Base-by-base conservation (phyloP, 257 asterid species). In the Jacaranda mimosifolia region DNA sequence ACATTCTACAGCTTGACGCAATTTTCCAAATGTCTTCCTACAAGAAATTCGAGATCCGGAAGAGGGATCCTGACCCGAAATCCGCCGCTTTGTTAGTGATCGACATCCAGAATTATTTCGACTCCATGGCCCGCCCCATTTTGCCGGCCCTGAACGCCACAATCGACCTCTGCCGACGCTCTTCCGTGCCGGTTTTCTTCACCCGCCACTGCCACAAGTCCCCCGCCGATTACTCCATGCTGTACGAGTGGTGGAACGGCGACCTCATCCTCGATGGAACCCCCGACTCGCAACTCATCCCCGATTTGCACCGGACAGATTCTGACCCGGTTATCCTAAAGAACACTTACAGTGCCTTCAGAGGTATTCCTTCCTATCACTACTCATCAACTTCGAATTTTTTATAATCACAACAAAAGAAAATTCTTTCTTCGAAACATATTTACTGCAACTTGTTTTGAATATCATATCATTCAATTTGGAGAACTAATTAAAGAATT, bases 171-270 rank as follows among this genome's bases (percentile, higher is more conserved):
- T 92, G 91, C 77, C 86, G 97, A 11, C 77, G 78, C 38, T 79
- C 91, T 18, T 87, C 87, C 14, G 19, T 90, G 17, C 96, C 94
- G 15, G 77, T 92, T 7, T 72, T 90, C 81, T 92, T 87, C 89
- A 92, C 97, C n/a, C 92, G 97, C 75, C 97, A 92, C 89, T 5
- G 80, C 82, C 96, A 92, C 79, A 82, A 82, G 73, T 82, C 94
- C 52, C 90, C 86, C 36, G 87, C 82, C 40, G 94, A 87, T 76
- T 72, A 70, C 60, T 88, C 89, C 35, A 86, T 86, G 90, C 76
- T 92, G 7, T 42, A 75, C 19, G 96, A 92, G 87, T 92, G 97
- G 97, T 92, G 96, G 96, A 15, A 80, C 60, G 91, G 92, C n/a
- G 87, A 89, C 58, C 80, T 90, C 64, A 86, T 90, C 80, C 68